These are phyloP conservation scores for Rubia balearica DNA, from an alignment of 305 asterid genomes.

Conservation along the genomic window DNA sequence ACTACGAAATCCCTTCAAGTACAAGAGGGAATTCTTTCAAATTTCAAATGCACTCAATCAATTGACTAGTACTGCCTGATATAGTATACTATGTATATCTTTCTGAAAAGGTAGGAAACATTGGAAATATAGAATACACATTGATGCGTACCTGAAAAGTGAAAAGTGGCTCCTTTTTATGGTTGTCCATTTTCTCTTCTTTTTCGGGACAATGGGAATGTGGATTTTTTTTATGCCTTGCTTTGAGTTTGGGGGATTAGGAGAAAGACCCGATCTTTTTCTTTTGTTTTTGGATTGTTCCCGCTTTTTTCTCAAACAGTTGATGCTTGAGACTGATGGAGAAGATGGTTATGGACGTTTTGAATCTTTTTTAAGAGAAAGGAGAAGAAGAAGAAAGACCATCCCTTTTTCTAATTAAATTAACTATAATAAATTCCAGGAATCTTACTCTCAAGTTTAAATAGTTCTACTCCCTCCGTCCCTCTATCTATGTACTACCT, in stretches of 20 bases:
- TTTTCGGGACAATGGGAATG: conserved; percentile 6
- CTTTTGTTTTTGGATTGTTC: background rate
- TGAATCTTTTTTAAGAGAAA: background rate
- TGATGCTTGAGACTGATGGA: background rate
- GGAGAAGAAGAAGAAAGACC: too few relatives aligned
- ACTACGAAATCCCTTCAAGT: conserved; percentile 13
- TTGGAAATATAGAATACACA: conserved; percentile 30
- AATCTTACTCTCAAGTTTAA: too few relatives aligned
- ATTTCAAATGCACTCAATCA: background rate
- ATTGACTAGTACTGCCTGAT: background rate
- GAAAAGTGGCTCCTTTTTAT: conserved; percentile 29
- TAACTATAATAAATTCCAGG: too few relatives aligned
- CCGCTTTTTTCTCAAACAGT: conserved; percentile 6
- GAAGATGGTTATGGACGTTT: background rate
- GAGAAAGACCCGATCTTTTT: conserved; percentile 18
- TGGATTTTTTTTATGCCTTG: background rate
- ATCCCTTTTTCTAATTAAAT: too few relatives aligned
- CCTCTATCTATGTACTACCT: too few relatives aligned
- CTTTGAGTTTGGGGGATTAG: conserved; percentile 11
- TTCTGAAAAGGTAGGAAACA: conserved; percentile 18
- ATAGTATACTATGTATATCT: background rate
- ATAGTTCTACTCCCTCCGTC: too few relatives aligned
- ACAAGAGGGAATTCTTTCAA: background rate
- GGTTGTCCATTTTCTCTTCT: conserved; percentile 35
- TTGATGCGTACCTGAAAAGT: conserved; percentile 34